phyloP scores from a whole-genome alignment of 768 basidiomycete species.

The Lactarius psammicola region DNA sequence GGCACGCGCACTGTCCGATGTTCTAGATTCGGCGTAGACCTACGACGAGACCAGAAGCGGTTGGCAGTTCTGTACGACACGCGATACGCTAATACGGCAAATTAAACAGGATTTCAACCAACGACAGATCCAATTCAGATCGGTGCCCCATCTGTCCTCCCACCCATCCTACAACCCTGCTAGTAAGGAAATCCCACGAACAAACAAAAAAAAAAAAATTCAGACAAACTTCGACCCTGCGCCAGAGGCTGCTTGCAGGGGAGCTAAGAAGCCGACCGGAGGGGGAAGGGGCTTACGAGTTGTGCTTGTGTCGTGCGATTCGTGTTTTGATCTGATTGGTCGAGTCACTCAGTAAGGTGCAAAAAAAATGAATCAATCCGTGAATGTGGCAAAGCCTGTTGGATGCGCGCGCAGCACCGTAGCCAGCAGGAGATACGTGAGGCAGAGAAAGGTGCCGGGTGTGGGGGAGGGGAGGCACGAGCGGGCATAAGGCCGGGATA shows the following conservation, averaged over 20 bases:
- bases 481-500: constrained; percentile 11
- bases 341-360: not conserved
- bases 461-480: constrained; percentile 9
- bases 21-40: constrained; percentile 14
- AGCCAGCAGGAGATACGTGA: constrained; percentile 20
- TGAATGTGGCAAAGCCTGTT: not conserved
- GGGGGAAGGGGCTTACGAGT: not conserved
- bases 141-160: not conserved
- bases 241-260: not conserved
- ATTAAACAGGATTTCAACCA: not conserved
- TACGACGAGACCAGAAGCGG: not conserved
- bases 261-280: not conserved
- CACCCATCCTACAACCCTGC: no score
- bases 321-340: no score
- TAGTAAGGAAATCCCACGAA: no score
- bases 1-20: constrained; percentile 15
- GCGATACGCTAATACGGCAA: not conserved
- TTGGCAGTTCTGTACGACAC: not conserved
- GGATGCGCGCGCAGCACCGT: constrained; percentile 12
- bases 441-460: constrained; percentile 10
- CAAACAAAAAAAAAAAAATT: no score
- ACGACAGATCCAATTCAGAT: not conserved
- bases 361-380: not conserved
- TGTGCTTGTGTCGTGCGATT: not conserved
- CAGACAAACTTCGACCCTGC: not conserved